These are phyloP conservation scores for Nannochloropsis granulata DNA, from an alignment of 108 stramenopile genomes.

Conservation along the genomic window DNA sequence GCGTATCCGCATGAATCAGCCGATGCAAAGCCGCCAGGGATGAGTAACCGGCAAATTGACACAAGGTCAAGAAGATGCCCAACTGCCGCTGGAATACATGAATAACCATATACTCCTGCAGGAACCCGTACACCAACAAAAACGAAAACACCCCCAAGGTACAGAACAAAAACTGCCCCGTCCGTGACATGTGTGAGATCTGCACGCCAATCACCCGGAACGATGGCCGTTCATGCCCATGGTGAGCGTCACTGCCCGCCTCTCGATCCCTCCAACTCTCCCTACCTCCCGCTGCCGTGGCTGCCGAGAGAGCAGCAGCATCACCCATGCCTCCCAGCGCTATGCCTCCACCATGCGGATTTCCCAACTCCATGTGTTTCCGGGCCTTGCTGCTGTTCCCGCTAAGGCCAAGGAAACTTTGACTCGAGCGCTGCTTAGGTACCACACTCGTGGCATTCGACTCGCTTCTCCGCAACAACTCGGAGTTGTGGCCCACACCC, in stretches of 20 bases:
- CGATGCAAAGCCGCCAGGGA: constrained; percentile 9
- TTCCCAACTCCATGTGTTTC: neutral
- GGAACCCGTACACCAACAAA: constrained; percentile 30
- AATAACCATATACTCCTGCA: constrained; percentile 38
- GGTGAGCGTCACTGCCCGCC: neutral
- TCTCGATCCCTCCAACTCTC: neutral
- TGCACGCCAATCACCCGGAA: constrained; percentile 33
- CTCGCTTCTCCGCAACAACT: neutral
- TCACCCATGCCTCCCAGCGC: neutral
- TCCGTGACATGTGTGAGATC: constrained; percentile 15
- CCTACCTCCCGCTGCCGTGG: neutral
- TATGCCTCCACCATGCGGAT: neutral
- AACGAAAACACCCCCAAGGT: constrained; percentile 25
- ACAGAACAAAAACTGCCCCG: constrained; percentile 24
- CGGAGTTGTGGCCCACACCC: neutral
- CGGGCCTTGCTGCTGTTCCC: neutral
- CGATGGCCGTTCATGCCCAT: neutral
- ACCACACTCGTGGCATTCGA: neutral
- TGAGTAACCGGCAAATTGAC: constrained; percentile 27
- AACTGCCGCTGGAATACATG: constrained; percentile 22
- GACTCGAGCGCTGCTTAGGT: neutral
- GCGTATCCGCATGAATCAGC: neutral
- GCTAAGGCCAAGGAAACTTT: neutral
- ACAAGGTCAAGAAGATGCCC: constrained; percentile 28
- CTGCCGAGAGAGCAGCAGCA: neutral